phyloP scores from a whole-genome alignment of 2,329 filamentous ascomycete species.

The Ustilaginoidea virens region DNA sequence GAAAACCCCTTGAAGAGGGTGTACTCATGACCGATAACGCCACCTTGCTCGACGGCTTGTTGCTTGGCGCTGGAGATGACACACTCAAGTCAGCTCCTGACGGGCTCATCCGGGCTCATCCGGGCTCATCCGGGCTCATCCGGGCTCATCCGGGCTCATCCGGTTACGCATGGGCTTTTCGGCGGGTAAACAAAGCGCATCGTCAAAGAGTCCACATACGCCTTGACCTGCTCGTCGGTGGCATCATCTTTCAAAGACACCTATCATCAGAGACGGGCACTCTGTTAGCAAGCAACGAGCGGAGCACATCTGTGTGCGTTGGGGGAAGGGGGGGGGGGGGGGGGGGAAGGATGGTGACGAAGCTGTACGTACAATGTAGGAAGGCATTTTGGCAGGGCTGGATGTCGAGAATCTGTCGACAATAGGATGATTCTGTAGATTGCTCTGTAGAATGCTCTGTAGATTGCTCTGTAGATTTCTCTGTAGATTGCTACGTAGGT shows the following conservation, averaged over 20 bases:
- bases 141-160: no score
- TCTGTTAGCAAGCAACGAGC: no score
- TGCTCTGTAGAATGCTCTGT: no score
- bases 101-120: no score
- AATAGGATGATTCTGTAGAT: conserved; percentile 3
- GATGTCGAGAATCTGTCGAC: conserved; percentile 1
- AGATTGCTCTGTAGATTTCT: no score
- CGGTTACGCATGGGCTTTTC: no score
- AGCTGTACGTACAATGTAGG: conserved; percentile 35
- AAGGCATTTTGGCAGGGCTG: conserved; percentile 29
- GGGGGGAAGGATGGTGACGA: not conserved
- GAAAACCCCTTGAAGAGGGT: conserved; percentile 82
- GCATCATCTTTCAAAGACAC: conserved; percentile 65
- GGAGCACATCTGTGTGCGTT: no score
- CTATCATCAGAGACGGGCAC: conserved; percentile 40
- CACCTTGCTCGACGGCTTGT: conserved; percentile 57
- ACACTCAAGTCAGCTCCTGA: no score
- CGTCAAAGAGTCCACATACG: conserved; percentile 42
- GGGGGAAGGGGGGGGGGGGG: not conserved
- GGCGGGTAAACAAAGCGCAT: no score
- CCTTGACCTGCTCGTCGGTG: conserved; percentile 48
- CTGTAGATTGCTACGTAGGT: not conserved
- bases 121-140: no score
- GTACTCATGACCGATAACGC: conserved; percentile 73
- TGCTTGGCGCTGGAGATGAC: conserved; percentile 76